Evolutionary conservation across 768 basidiomycete species (phyloP).

Genomic region (Trametes maxima): DNA sequence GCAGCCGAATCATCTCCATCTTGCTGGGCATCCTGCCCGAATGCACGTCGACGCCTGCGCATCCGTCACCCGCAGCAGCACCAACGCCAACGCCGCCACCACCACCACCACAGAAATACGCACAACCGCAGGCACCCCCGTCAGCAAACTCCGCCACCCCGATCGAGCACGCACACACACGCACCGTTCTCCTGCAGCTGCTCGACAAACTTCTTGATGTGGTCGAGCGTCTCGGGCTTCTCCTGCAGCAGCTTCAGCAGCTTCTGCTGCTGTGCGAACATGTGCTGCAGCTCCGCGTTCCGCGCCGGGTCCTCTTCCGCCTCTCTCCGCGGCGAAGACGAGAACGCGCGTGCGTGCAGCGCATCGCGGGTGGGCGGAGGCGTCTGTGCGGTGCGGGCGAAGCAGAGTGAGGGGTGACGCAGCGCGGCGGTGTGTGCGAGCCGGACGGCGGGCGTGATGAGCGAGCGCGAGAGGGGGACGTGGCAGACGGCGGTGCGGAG

Average conservation of each 20-base stretch:
- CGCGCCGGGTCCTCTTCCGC: conserved; percentile 12
- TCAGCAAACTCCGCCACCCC: neutral
- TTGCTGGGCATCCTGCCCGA: conserved; percentile 22
- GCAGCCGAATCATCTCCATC: conserved; percentile 19
- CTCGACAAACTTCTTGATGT: conserved; percentile 20
- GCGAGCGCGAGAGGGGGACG: conserved; percentile 1
- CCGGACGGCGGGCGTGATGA: conserved; percentile 9
- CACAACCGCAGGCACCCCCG: neutral
- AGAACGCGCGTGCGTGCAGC: conserved; percentile 13
- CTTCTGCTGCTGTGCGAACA: conserved; percentile 21
- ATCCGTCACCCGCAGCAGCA: neutral
- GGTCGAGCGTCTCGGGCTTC: conserved; percentile 20
- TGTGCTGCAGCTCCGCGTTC: conserved; percentile 13
- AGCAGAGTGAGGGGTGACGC: conserved; percentile 4
- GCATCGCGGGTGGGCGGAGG: conserved; percentile 5
- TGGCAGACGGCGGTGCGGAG: conserved; percentile 5
- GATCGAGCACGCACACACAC: neutral
- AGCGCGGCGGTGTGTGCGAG: conserved; percentile 14
- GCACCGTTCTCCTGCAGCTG: conserved; percentile 20
- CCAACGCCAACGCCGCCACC: neutral
- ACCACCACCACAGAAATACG: neutral
- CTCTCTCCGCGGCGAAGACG: conserved; percentile 8
- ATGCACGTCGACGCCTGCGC: conserved; percentile 12
- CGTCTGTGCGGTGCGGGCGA: neutral
- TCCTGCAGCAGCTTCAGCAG: conserved; percentile 22